Evolutionary conservation across 345 rosid genomes (phyloP).

Genomic region (Eucalyptus regnans): DNA sequence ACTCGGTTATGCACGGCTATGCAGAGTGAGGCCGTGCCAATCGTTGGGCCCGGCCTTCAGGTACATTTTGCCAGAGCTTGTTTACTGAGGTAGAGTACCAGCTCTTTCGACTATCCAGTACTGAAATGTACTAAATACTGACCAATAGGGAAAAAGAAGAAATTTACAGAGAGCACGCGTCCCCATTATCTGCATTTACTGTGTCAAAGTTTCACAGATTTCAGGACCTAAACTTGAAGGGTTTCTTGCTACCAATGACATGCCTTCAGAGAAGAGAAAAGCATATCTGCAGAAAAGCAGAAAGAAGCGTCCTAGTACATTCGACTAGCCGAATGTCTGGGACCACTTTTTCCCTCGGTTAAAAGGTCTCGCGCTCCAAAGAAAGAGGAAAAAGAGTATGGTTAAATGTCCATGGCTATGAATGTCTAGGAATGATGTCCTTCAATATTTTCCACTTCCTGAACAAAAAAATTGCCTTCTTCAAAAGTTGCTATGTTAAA

Average conservation of each 20-base stretch:
- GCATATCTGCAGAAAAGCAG: neutral
- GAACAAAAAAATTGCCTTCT: neutral
- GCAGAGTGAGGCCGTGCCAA: neutral
- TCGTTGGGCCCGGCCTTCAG: neutral
- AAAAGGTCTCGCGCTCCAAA: neutral
- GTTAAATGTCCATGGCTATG: neutral
- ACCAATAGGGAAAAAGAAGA: too few species aligned
- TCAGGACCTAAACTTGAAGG: neutral
- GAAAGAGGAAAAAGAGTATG: neutral
- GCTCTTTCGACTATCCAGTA: neutral
- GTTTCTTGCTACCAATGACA: neutral
- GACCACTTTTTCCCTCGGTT: neutral
- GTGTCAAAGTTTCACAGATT: neutral
- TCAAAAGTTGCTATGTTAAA: neutral
- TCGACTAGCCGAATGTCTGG: neutral
- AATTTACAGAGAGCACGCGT: too few species aligned
- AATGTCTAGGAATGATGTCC: neutral
- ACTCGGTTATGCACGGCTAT: neutral
- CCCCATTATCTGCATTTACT: neutral
- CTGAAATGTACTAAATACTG: too few species aligned
- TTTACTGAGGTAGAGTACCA: neutral
- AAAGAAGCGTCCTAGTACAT: neutral
- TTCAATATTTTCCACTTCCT: neutral
- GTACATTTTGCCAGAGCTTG: neutral
- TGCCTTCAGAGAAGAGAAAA: neutral